Base-by-base conservation (phyloP, 371 early-diverging fungal genomes). In the Mortierella polycephala region DNA sequence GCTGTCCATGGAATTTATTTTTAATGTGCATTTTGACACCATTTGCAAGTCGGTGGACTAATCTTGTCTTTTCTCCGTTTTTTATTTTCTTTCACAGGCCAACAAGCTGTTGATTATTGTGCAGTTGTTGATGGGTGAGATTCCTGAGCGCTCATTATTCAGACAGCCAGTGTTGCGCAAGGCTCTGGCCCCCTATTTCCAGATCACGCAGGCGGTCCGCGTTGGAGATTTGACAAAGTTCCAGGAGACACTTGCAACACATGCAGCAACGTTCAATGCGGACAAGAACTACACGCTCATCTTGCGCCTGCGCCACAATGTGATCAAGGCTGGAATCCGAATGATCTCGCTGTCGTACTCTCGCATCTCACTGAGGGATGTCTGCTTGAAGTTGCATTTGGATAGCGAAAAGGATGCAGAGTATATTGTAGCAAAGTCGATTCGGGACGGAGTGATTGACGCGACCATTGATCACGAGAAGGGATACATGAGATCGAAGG, bases 321-420 rank as follows among this genome's bases (percentile, higher is more conserved):
- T 99, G 61, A 98, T 99, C 88, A 98, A 97, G 89, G 93, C 99
- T 3, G 99, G 98, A 57, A 93, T 99, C 62, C 93, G 98, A 54
- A 95, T 94, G 93, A 96, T 99, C 82, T 92, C 93, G 82, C 75
- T 96, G 61, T 92, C 97, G 4, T 99, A 99, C 83, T 95, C 97
- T 20, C 93, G 94, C 61, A 98, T 99, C 67, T 95, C 97, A n/a
- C 86, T 99, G 70, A 84, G 95, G 37, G 99, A 99, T 70, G 96
- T 98, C 59, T 97, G 98, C 84, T 83, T 96, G 74, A 96, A 96
- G 84, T 87, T 99, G 67, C 96, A 96, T 67, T 81, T 99, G 82
- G 98, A 98, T 77, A 93, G 95, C 71, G 99, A 98, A 76, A 97
- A 98, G 75, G 98, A 98, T 79, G 98, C 98, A 47, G 98, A 98